Evolutionary conservation across 148 eudicot species (phyloP), one percentile per base, ranked within the genome.

Genomic region (Silene latifolia): DNA sequence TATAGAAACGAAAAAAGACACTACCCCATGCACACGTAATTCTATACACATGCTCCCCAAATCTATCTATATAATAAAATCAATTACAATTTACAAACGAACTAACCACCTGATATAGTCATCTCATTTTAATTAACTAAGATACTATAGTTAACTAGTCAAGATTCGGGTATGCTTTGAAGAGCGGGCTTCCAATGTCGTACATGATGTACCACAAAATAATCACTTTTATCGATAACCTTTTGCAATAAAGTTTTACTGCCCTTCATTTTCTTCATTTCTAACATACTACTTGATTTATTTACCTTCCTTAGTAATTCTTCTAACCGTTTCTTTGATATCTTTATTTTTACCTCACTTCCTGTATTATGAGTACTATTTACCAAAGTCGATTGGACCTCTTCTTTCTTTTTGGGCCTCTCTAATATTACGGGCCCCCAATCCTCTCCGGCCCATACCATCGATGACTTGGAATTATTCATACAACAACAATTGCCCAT

Each of bases 131-230:
- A 1, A 27, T 27, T 27, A 27, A 27, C 29, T 27, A 27, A 27
- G 29, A 3, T 27, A 27, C 35, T 32, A 32, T 32, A 19, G 23
- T 59, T 59, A 59, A 24, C 8, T 3, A 74, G 42, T 80, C 44
- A 44, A 11, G 80, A 42, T 77, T 83, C 83, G 13, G 81, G 81
- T 13, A 83, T 83, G 57, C 74, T 77, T 19, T 74, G 79, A 54
- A 83, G 79, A 25, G 61, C 72, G 39, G 86, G 86, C n/a, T 73
- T 20, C 86, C 83, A 80, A 10, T 78, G 18, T 46, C 81, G 76
- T 69, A 67, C 62, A 72, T 75, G 74, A 56, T 72, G 77, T 39
- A 77, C 51, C 71, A 74, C 79, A 56, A 76, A 65, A 48, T 77
- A 75, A 47, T 64, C 72, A 72, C 83, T 80, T 21, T 75, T 66